Percentiles rank a stretch among this genome's conserved stretches.
Evolutionary conservation across 2,329 filamentous ascomycete species (phyloP).

Genomic region (Paracoccidioides brasiliensis): DNA sequence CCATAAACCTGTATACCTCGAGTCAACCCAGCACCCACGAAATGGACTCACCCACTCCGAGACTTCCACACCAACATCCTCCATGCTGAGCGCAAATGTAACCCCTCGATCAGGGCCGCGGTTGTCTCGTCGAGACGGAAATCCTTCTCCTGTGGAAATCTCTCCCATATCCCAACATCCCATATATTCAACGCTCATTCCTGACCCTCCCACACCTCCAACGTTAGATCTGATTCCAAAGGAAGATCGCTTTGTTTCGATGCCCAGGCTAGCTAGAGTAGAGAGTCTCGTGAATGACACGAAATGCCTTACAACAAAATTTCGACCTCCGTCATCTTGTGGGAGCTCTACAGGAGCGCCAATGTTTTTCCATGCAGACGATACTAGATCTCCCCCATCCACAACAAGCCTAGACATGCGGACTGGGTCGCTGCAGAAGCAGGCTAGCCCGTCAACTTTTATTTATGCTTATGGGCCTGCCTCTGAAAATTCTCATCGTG

Average conservation of each 20-base stretch:
- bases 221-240: conserved; percentile 16
- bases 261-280: conserved; percentile 21
- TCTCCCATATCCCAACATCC: conserved; percentile 19
- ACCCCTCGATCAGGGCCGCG: conserved; percentile 68
- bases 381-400: conserved; percentile 46
- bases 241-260: conserved; percentile 19
- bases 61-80: conserved; percentile 40
- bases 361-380: conserved; percentile 89
- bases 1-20: conserved; percentile 23
- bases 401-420: conserved; percentile 20
- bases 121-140: conserved; percentile 57
- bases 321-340: conserved; percentile 23
- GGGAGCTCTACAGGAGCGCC: conserved; percentile 28
- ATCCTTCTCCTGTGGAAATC: conserved; percentile 51
- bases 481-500: conserved; percentile 16
- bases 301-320: conserved; percentile 15
- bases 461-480: conserved; percentile 27
- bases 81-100: conserved; percentile 53
- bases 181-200: conserved; percentile 10
- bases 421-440: conserved; percentile 10
- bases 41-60: conserved; percentile 31
- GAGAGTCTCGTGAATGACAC: conserved; percentile 28
- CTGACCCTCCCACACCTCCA: background rate
- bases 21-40: conserved; percentile 19
- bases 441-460: conserved; percentile 19